Conservation (phyloP, 352 stramenopile genomes). For the Phytophthora megakarya region DNA sequence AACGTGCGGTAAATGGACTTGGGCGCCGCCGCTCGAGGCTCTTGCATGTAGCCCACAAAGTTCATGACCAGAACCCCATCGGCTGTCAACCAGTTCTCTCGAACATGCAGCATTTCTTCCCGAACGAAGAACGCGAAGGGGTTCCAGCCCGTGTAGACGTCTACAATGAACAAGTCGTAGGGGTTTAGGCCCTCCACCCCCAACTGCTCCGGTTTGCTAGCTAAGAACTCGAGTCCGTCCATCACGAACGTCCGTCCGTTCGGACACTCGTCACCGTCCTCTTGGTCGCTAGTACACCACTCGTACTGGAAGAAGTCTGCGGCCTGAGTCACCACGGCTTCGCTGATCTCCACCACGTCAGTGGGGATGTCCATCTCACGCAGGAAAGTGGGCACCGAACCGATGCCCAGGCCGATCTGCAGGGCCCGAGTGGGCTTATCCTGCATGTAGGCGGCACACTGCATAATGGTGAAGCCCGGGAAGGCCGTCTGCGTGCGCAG, state of each 20-base stretch:
- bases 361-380: slow-evolving; percentile 63
- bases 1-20: slow-evolving; percentile 77
- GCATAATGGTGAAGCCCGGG: slow-evolving; percentile 85
- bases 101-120: slow-evolving; percentile 57
- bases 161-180: slow-evolving; percentile 69
- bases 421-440: slow-evolving; percentile 45
- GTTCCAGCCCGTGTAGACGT: slow-evolving; percentile 79
- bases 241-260: slow-evolving; percentile 66
- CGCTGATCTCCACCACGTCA: slow-evolving; percentile 81
- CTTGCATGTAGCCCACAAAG: slow-evolving; percentile 76
- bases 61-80: slow-evolving; percentile 77
- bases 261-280: slow-evolving; percentile 40
- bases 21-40: slow-evolving; percentile 48
- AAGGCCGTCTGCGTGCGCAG: slow-evolving; percentile 68
- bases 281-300: slow-evolving; percentile 49
- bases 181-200: slow-evolving; percentile 20
- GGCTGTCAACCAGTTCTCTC: slow-evolving; percentile 55
- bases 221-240: slow-evolving; percentile 68
- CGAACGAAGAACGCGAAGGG: slow-evolving; percentile 70
- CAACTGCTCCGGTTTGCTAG: slow-evolving; percentile 35
- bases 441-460: slow-evolving; percentile 62
- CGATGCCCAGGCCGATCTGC: slow-evolving; percentile 78
- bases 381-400: slow-evolving; percentile 70
- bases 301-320: slow-evolving; percentile 79
- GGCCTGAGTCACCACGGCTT: slow-evolving; percentile 63